These are phyloP conservation scores for Dictyostelium intermedium DNA, from an alignment of 78 protist species.

Conservation along the genomic window DNA sequence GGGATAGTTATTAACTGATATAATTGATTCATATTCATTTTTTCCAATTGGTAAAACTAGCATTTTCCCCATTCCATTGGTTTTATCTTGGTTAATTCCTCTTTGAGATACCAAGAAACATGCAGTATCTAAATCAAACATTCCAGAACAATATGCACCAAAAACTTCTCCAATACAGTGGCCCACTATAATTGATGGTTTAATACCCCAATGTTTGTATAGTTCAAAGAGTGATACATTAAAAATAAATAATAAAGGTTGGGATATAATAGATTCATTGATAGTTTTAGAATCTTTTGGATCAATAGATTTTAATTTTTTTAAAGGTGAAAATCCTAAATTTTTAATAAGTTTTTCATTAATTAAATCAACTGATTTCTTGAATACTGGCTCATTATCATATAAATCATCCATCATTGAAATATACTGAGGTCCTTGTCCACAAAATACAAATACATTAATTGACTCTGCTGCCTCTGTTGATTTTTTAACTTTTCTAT, in stretches of 20 bases:
- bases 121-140: background rate
- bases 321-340: background rate
- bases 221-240: constrained; percentile 20
- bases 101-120: background rate
- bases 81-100: background rate
- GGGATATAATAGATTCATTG: constrained; percentile 28
- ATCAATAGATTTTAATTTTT: background rate
- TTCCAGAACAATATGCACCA: constrained; percentile 11
- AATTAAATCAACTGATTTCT: background rate
- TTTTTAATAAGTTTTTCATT: background rate
- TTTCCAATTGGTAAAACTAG: background rate
- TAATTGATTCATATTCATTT: background rate
- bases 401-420: constrained; percentile 38
- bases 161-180: constrained; percentile 52
- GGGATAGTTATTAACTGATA: background rate
- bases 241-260: constrained; percentile 33
- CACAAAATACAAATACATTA: constrained; percentile 1
- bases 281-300: background rate
- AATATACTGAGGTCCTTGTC: constrained; percentile 73
- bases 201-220: constrained; percentile 26
- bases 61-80: constrained; percentile 44
- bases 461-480: background rate
- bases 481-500: background rate
- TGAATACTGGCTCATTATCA: background rate
- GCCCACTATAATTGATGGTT: constrained; percentile 49